Evolutionary conservation across 2,329 filamentous ascomycete genomes (phyloP).

Genomic region (Ascochyta pisi): DNA sequence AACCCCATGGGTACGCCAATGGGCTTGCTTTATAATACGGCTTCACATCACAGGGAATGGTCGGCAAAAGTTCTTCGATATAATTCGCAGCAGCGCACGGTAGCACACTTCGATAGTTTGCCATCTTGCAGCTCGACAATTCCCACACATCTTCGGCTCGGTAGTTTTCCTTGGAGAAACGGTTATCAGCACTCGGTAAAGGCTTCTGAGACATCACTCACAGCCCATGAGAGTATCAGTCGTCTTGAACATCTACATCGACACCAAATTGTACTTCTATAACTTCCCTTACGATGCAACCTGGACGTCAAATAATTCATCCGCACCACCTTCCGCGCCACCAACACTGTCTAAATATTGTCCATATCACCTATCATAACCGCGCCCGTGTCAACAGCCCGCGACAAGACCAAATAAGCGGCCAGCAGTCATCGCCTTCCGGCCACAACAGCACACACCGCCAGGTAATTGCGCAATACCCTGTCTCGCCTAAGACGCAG

Average conservation of each 20-base stretch:
- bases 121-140: slow-evolving; percentile 43
- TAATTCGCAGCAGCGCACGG: slow-evolving; percentile 43
- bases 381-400: slow-evolving; percentile 39
- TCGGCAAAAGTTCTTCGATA: slow-evolving; percentile 51
- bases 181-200: slow-evolving; percentile 49
- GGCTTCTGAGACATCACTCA: slow-evolving; percentile 45
- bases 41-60: slow-evolving; percentile 46
- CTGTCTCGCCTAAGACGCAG: slow-evolving; percentile 17
- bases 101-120: slow-evolving; percentile 45
- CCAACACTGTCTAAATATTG: slow-evolving; percentile 46
- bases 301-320: slow-evolving; percentile 48
- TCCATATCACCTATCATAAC: slow-evolving; percentile 43
- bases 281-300: slow-evolving; percentile 47
- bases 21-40: slow-evolving; percentile 48
- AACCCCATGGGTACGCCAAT: slow-evolving; percentile 45
- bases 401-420: slow-evolving; percentile 32
- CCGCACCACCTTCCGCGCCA: slow-evolving; percentile 45
- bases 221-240: slow-evolving; percentile 44
- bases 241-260: slow-evolving; percentile 48
- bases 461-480: slow-evolving; percentile 29
- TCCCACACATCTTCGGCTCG: slow-evolving; percentile 47
- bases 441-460: slow-evolving; percentile 29
- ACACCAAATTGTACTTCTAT: slow-evolving; percentile 55
- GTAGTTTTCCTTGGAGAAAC: slow-evolving; percentile 53
- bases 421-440: slow-evolving; percentile 33